Conservation (phyloP, 352 stramenopile genomes). For the Globisporangium takayamanum region DNA sequence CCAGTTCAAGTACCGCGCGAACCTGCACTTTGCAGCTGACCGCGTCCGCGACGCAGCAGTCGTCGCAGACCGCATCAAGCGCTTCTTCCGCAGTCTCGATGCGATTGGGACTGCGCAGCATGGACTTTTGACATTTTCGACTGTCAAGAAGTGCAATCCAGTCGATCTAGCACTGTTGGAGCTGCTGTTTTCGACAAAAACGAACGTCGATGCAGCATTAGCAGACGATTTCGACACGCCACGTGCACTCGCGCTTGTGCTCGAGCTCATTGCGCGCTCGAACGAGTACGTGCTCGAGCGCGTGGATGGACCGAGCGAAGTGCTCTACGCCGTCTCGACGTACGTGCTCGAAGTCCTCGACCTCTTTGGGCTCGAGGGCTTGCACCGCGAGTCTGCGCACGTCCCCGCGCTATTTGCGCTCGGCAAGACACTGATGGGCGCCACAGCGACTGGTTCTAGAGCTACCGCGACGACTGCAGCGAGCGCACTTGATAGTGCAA, state of each 20-base stretch:
- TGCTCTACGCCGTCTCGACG: slow-evolving; percentile 24
- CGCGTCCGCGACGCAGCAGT: slow-evolving; percentile 61
- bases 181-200: too few species aligned
- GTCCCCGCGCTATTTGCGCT: slow-evolving; percentile 18
- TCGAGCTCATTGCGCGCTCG: slow-evolving; percentile 57
- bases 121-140: too few species aligned
- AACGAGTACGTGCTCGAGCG: slow-evolving; percentile 56
- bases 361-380: slow-evolving; percentile 55
- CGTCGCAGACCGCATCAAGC: slow-evolving; percentile 41
- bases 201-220: slow-evolving; percentile 15
- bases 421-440: background rate
- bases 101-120: slow-evolving; percentile 1
- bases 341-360: slow-evolving; percentile 43
- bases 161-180: too few species aligned
- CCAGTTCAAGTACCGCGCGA: slow-evolving; percentile 82
- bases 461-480: too few species aligned
- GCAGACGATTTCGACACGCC: slow-evolving; percentile 89
- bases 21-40: slow-evolving; percentile 75
- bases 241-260: slow-evolving; percentile 48
- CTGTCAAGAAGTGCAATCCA: too few species aligned
- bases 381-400: slow-evolving; percentile 51
- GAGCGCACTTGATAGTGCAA: too few species aligned
- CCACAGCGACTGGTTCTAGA: too few species aligned
- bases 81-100: slow-evolving; percentile 57
- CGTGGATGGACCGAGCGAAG: slow-evolving; percentile 38